Conservation (phyloP, 495 filamentous ascomycete species). For the Annulohypoxylon stygium region DNA sequence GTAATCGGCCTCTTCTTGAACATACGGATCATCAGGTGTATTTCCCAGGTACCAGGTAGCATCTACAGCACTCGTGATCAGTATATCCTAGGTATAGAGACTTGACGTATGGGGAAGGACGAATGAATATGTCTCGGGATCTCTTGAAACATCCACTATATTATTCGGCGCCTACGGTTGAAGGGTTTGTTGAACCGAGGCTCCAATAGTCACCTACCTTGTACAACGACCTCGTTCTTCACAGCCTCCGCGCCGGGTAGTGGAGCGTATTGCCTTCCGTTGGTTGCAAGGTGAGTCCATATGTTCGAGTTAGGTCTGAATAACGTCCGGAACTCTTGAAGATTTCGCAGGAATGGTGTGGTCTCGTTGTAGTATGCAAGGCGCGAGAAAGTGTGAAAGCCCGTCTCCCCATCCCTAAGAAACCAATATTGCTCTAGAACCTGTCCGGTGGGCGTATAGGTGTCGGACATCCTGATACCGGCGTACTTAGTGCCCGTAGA, state of each 20-base stretch:
- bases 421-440: constrained; percentile 70
- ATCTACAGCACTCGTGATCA: constrained; percentile 54
- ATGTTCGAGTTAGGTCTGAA: constrained; percentile 67
- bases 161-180: constrained; percentile 23
- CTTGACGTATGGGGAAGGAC: constrained; percentile 12
- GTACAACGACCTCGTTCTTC: constrained; percentile 60
- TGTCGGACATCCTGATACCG: constrained; percentile 65
- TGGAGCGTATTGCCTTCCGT: constrained; percentile 64
- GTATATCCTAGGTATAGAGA: constrained; percentile 22
- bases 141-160: constrained; percentile 28
- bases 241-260: constrained; percentile 62
- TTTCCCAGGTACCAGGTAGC: constrained; percentile 70
- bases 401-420: constrained; percentile 67
- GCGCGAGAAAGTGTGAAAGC: constrained; percentile 67
- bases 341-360: constrained; percentile 66
- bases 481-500: constrained; percentile 60
- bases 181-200: constrained; percentile 23
- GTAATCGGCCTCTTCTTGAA: constrained; percentile 66
- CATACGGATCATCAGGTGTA: constrained; percentile 65
- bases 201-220: constrained; percentile 38
- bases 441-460: constrained; percentile 64
- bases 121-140: constrained; percentile 27
- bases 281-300: constrained; percentile 69
- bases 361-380: constrained; percentile 68
- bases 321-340: constrained; percentile 67